Base-by-base conservation (phyloP, 78 protist genomes). In the Isochrysis galbana region DNA sequence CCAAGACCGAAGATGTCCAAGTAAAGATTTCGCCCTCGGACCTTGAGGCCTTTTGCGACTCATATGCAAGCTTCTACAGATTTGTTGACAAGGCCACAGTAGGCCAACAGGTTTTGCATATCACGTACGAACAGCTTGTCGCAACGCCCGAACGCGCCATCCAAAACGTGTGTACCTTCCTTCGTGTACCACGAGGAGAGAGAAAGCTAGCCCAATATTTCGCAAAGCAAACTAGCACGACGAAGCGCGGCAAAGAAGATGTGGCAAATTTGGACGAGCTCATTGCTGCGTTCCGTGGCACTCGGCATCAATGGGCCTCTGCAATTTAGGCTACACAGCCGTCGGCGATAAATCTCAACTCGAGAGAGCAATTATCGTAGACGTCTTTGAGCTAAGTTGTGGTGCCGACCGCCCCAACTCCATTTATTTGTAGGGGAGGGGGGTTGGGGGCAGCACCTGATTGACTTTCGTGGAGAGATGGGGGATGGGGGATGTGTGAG, bases 41-140 rank as follows among this genome's bases (percentile, higher is more conserved):
- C 7, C 34, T 88, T 17, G 42, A 88, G 80, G 29, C 36, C 47
- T 88, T 88, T 29, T 10, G 5, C 55, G 48, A 41, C 14, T 7
- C 45, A 23, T 88, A 88, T 17, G 84, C 48, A 41, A 29, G 32
- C 32, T 88, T 42, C 48, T 88, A 69, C 48, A 21, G 2, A 17
- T 88, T 36, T 14, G 34, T 69, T 26, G 72, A 54, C 46, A 45
- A 55, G 17, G 26, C 14, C 80, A 7, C 26, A 2, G 48, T n/a
- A 7, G 80, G 45, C 77, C 91, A 88, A 34, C 55, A 39, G 29
- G 41, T 67, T 17, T 17, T 39, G 17, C 10, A 55, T 10, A 17
- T 88, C 80, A 45, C 78, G 2, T 55, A 54, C 91, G 91, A 88
- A 11, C 80, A 51, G 17, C 7, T 88, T 26, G 78, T 54, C n/a